Base-by-base conservation (phyloP, 306 rosid species). In the Gastrolobium bilobum region DNA sequence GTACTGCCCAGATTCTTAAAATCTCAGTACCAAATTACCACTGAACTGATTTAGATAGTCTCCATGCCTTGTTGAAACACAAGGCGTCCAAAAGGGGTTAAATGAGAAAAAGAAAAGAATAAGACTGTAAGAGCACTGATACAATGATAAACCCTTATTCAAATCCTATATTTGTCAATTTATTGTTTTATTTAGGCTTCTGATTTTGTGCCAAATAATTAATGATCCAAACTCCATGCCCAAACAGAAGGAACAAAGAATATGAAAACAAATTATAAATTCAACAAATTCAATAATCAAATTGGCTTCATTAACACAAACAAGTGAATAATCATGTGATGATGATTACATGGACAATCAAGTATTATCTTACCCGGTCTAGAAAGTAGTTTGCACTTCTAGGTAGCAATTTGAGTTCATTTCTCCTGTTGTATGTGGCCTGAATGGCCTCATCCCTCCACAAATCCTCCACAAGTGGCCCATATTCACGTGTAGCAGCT, bases 371-470 rank as follows among this genome's bases (percentile, higher is more conserved):
- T 65, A 94, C 97, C 87, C 90, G 86, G 74, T 86, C 80, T 37
- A 94, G 89, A 79, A 94, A 94, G 79, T 90, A 91, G 60, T 88
- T 51, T 13, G 96, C 97, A 38, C 84, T 89, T 81, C 91, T 84
- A 20, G 98, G 96, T 62, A 94, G 89, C 89, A 70, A 81, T 81
- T 86, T 81, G 44, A 94, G 72, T 85, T 94, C 97, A 78, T 90
- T 85, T 79, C 94, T 88, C 52, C 97, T 77, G 11, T 75, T 84
- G 73, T 94, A 94, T 40, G 97, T 86, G 33, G 92, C 96, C 66
- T 94, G 91, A 81, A 91, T 90, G 68, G 98, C 98, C 11, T 90
- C 56, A 34, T 90, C 97, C 64, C 76, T 88, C 97, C 97, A 91
- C 73, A 94, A 76, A 60, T 89, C 93, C 82, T 94, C 94, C 29